Conservation (phyloP, 108 stramenopile genomes). For the Fragilaria crotonensis region DNA sequence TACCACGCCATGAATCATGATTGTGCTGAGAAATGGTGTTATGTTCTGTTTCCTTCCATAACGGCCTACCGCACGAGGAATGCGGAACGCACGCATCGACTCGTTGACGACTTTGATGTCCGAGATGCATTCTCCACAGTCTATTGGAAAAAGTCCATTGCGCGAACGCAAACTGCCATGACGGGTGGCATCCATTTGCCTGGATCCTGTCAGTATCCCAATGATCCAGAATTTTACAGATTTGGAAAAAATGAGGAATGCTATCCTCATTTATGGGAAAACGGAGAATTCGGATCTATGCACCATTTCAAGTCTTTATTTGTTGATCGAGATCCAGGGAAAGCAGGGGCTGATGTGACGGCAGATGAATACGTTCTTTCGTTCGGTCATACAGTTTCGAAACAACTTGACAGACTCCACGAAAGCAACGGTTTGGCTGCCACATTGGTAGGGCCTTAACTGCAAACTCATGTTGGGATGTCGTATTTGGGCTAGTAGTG, state of each 20-base stretch:
- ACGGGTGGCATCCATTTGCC: neutral
- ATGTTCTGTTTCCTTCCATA: slow-evolving; percentile 1
- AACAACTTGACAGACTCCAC: neutral
- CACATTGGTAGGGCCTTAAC: too few species aligned
- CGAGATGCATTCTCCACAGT: neutral
- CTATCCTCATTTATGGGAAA: neutral
- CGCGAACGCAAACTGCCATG: neutral
- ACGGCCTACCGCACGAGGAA: too few species aligned
- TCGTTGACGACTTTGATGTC: neutral
- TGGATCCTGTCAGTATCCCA: neutral
- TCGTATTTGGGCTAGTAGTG: too few species aligned
- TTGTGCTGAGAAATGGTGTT: neutral
- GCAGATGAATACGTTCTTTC: neutral
- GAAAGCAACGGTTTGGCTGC: neutral
- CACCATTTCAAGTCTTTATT: neutral
- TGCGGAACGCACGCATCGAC: neutral
- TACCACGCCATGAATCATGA: neutral
- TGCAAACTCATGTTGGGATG: too few species aligned
- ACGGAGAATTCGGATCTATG: neutral
- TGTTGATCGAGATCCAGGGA: neutral
- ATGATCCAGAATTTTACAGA: neutral
- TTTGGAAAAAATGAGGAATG: neutral
- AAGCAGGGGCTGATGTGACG: neutral
- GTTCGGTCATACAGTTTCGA: neutral
- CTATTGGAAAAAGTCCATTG: neutral